Base-by-base conservation (phyloP, 192 early-diverging fungal genomes). In the Spinellus fusiger region DNA sequence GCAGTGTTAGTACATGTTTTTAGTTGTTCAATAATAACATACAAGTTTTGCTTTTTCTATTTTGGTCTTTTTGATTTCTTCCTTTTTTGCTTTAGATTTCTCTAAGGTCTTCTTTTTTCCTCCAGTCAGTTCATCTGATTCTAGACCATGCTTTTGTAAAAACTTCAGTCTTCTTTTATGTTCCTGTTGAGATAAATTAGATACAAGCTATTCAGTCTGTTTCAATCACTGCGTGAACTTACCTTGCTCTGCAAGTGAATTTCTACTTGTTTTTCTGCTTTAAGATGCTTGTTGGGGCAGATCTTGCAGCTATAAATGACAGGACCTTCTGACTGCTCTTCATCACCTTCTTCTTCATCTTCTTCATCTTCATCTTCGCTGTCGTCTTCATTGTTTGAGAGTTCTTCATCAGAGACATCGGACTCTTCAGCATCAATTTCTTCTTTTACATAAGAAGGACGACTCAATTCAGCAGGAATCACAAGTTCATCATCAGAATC, bases 201-300 rank as follows among this genome's bases (percentile, higher is more conserved):
- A 44, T 13, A 23, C 23, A 57, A 23, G 26, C 2, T 16, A 8
- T 35, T 23, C 4, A 16, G 37, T 10, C 3, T 9, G 35, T 44
- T 44, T 25, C 8, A 34, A 47, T 10, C 18, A 15, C 1, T n/a
- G 7, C 6, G 27, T 34, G 12, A 40, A 28, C 40, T 31, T 59
- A 47, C 57, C 38, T 66, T 66, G 49, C 64, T 59, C 33, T 68
- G 44, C 59, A 68, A 62, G 54, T 68, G 66, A n/a, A 61, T 44
- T 29, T 68, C 44, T 1, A 68, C 66, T 37, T 60, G 59, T 13
- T 38, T 31, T 6, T 54, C 46, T 56, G 56, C 60, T 34, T 61
- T 62, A 9, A 68, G 26, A 25, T 56, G 40, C 44, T 55, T 61
- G 29, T 68, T 38, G 20, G 66, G 66, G 35, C 66, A 68, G 16